Conservation (phyloP, 73 alveolate species). For the Tetrahymena thermophila region DNA sequence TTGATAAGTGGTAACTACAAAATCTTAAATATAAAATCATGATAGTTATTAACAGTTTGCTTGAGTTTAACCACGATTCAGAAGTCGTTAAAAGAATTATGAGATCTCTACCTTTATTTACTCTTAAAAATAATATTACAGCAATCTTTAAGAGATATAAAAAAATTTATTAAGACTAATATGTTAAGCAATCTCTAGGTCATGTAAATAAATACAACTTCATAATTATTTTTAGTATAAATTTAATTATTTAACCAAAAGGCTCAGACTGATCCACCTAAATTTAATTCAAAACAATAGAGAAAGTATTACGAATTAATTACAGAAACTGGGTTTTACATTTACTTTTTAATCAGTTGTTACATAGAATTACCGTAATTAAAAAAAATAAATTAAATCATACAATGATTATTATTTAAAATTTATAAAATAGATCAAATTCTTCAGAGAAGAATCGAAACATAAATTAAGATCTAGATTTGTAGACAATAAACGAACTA, state of each 20-base stretch:
- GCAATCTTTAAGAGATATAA: conserved; percentile 27
- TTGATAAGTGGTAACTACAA: conserved; percentile 37
- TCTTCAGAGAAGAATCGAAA: neutral
- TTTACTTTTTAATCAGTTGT: neutral
- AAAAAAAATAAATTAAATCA: neutral
- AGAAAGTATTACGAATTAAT: neutral
- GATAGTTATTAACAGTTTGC: conserved; percentile 39
- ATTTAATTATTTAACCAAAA: neutral
- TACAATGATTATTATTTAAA: neutral
- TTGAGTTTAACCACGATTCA: conserved; percentile 43
- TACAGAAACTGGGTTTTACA: neutral
- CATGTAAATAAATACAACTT: neutral
- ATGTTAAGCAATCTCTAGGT: conserved; percentile 13
- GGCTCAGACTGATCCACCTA: neutral
- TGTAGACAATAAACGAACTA: neutral
- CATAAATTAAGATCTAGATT: neutral
- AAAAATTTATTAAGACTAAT: conserved; percentile 8
- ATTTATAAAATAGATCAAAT: neutral
- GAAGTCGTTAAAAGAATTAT: conserved; percentile 46
- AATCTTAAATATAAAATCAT: conserved; percentile 45
- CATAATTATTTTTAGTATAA: neutral
- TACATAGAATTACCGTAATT: neutral
- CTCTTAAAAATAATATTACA: conserved; percentile 39
- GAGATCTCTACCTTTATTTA: conserved; percentile 45
- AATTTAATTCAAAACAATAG: neutral